phyloP scores from a whole-genome alignment of 2,329 filamentous ascomycete genomes.

The Botrytis sinoallii region DNA sequence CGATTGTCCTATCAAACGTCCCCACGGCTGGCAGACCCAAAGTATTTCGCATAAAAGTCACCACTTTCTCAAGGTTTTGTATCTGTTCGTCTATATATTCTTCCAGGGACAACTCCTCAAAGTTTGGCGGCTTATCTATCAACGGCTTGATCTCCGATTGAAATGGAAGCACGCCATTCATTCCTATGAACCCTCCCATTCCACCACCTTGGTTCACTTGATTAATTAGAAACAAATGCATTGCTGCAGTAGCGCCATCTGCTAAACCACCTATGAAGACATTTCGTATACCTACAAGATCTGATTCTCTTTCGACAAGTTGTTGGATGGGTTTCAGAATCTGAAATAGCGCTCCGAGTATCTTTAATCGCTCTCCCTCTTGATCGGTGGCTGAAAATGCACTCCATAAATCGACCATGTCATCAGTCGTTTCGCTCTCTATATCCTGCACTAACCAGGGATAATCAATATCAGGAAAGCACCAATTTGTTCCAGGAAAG shows the following conservation, averaged over 20 bases:
- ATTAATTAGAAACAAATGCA: not conserved
- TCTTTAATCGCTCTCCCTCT: not conserved
- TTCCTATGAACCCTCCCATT: not conserved
- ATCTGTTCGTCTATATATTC: not conserved
- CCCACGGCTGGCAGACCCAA: not conserved
- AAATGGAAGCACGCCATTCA: not conserved
- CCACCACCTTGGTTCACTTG: not conserved
- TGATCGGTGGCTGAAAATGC: not conserved
- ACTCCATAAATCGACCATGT: not conserved
- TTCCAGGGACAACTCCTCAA: not conserved
- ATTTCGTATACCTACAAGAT: not conserved
- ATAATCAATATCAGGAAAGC: not conserved
- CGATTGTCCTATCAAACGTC: not conserved
- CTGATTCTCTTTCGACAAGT: not conserved
- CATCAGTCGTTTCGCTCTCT: not conserved
- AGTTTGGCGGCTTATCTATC: not conserved
- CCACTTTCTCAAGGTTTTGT: not conserved
- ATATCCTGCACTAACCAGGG: not conserved
- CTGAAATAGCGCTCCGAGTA: not conserved
- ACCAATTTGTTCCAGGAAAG: not conserved
- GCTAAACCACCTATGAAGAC: not conserved
- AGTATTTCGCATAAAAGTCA: not conserved
- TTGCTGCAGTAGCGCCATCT: not conserved
- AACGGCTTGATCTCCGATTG: no score
- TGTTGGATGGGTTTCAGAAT: not conserved